These are phyloP conservation scores for Cutaneotrichosporon sp. DNA, from an alignment of 1,284 basidiomycete genomes.

Conservation along the genomic window DNA sequence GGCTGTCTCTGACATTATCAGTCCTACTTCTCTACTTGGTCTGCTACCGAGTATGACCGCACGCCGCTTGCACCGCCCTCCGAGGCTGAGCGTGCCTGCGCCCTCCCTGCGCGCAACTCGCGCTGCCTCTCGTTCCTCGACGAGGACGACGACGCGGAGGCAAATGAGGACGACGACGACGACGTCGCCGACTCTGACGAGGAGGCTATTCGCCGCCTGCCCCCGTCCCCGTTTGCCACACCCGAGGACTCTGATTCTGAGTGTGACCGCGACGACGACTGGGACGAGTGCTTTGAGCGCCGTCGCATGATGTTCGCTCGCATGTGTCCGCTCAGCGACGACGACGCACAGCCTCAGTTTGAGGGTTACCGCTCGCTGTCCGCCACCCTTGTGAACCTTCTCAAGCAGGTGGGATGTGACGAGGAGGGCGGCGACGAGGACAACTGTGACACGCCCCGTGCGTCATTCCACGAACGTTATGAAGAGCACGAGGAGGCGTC, in stretches of 20 bases:
- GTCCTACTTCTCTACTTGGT: conserved; percentile 45
- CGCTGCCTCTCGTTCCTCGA: conserved; percentile 25
- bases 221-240: conserved; percentile 17
- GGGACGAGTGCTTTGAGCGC: conserved; percentile 41
- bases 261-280: conserved; percentile 20
- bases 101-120: conserved; percentile 44
- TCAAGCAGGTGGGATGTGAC: conserved; percentile 20
- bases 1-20: conserved; percentile 11
- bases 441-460: conserved; percentile 1
- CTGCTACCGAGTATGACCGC: conserved; percentile 47
- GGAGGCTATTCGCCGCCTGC: conserved; percentile 1
- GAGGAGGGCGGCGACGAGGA: conserved; percentile 6
- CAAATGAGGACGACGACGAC: conserved; percentile 14
- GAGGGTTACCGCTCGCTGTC: conserved; percentile 43
- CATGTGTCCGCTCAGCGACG: conserved; percentile 22
- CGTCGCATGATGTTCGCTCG: conserved; percentile 44
- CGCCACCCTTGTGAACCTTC: conserved; percentile 32
- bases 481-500: conserved; percentile 8
- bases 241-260: conserved; percentile 18
- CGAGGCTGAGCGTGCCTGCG: conserved; percentile 43
- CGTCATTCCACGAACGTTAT: conserved; percentile 4
- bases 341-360: conserved; percentile 33
- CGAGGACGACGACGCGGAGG: conserved; percentile 17
- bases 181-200: conserved; percentile 7
- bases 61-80: conserved; percentile 48